phyloP scores from a whole-genome alignment of 768 basidiomycete species.

The Termitomyces sp. region DNA sequence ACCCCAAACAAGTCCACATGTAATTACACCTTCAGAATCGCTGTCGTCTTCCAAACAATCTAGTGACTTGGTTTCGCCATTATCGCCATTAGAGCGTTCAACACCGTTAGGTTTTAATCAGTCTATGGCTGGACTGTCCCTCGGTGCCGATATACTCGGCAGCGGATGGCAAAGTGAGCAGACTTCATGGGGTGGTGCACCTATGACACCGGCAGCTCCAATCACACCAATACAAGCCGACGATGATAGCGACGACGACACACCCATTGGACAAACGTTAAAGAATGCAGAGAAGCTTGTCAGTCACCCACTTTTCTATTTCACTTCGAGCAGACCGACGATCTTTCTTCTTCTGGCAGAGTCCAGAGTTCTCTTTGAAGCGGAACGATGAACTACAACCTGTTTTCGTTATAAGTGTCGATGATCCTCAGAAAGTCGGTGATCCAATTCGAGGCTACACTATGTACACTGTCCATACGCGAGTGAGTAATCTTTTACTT shows the following conservation, averaged over 20 bases:
- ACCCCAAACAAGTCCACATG: constrained; percentile 14
- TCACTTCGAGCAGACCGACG: not conserved
- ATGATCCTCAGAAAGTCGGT: constrained; percentile 97
- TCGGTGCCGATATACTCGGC: constrained; percentile 29
- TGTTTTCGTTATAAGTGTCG: constrained; percentile 84
- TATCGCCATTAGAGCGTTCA: constrained; percentile 32
- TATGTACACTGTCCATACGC: constrained; percentile 94
- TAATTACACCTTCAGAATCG: constrained; percentile 20
- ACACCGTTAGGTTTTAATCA: constrained; percentile 21
- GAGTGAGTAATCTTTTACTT: constrained; percentile 39
- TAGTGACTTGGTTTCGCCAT: constrained; percentile 28
- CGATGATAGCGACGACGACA: constrained; percentile 66
- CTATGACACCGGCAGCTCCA: not conserved
- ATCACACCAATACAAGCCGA: constrained; percentile 22
- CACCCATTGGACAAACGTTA: constrained; percentile 51
- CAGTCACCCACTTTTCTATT: constrained; percentile 8
- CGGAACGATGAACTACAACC: constrained; percentile 50
- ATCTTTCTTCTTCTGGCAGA: constrained; percentile 1
- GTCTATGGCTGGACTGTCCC: constrained; percentile 31
- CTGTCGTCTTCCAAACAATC: constrained; percentile 20
- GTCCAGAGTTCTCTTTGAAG: constrained; percentile 10
- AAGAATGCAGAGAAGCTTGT: constrained; percentile 25
- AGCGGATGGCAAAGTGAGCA: constrained; percentile 50
- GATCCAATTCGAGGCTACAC: constrained; percentile 91
- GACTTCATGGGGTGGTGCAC: constrained; percentile 29